phyloP scores from a whole-genome alignment of 2,329 filamentous ascomycete species.

The Chaetomiaceae sp. region DNA sequence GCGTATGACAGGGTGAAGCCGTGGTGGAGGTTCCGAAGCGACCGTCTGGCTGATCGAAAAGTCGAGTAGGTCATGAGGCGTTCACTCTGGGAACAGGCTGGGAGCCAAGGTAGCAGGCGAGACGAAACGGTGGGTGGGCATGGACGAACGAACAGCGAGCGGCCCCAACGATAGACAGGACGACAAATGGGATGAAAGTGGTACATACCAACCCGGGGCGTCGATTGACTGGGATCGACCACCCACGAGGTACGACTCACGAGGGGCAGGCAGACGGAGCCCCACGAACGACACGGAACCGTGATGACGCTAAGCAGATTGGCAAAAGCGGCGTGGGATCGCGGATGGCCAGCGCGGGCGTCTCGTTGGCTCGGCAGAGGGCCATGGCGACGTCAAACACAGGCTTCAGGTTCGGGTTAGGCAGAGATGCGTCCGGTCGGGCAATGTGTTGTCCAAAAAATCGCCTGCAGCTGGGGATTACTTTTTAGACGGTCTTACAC shows the following conservation, averaged over 20 bases:
- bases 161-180: too few relatives aligned
- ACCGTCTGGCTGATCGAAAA: slow-evolving; percentile 13
- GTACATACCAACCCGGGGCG: slow-evolving; percentile 12
- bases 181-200: slow-evolving; percentile 9
- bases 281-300: slow-evolving; percentile 29
- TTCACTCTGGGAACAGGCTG: slow-evolving; percentile 9
- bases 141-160: slow-evolving; percentile 7
- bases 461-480: slow-evolving; percentile 15
- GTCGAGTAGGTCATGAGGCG: slow-evolving; percentile 20
- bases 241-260: slow-evolving; percentile 2
- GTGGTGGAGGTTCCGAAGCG: slow-evolving; percentile 13
- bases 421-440: slow-evolving; percentile 26
- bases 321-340: slow-evolving; percentile 31
- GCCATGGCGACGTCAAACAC: slow-evolving; percentile 22
- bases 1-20: slow-evolving; percentile 20
- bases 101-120: slow-evolving; percentile 7
- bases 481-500: slow-evolving; percentile 13
- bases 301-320: slow-evolving; percentile 29
- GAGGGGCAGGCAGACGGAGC: not conserved
- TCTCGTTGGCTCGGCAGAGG: slow-evolving; percentile 22
- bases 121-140: slow-evolving; percentile 14
- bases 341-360: slow-evolving; percentile 10
- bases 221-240: slow-evolving; percentile 14
- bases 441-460: slow-evolving; percentile 25
- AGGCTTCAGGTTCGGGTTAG: slow-evolving; percentile 24